Evolutionary conservation across 129 eudicot species (phyloP).

Genomic region (Daucus carota): DH1_v3.0 NC_030384.2:24487001-24487500

Average conservation of each 20-base stretch:
- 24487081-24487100: no score
- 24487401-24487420: no score
- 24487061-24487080: not conserved
- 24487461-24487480: no score
- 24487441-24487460: no score
- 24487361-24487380: slow-evolving; percentile 59
- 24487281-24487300: slow-evolving; percentile 27
- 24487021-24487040: not conserved
- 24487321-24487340: slow-evolving; percentile 84
- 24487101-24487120: no score
- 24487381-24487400: slow-evolving; percentile 21
- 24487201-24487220: slow-evolving; percentile 23
- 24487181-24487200: not conserved
- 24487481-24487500: no score
- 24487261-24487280: slow-evolving; percentile 37
- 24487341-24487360: slow-evolving; percentile 34
- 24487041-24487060: not conserved
- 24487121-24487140: no score
- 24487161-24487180: no score
- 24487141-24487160: no score
- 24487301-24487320: slow-evolving; percentile 71
- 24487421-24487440: no score
- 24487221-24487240: slow-evolving; percentile 64
- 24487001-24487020: not conserved
- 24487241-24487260: slow-evolving; percentile 50